Base-by-base conservation (phyloP, 192 early-diverging fungal genomes). In the Backusella psychrophila region DNA sequence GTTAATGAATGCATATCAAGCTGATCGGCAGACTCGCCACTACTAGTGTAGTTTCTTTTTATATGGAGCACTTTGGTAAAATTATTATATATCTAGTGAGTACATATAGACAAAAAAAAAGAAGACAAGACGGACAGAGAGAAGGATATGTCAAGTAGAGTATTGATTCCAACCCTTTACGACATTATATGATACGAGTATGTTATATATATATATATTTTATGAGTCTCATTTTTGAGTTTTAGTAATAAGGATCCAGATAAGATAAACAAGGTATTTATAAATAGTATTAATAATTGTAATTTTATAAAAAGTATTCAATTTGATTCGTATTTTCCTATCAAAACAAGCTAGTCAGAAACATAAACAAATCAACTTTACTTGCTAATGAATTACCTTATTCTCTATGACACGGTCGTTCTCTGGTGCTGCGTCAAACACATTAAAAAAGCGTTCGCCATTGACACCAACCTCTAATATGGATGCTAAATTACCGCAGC, bases 371-470 rank as follows among this genome's bases (percentile, higher is more conserved):
- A 39, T 41, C 53, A 59, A 14, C 52, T 17, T 21, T 53, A 26
- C 1, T 3, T 11, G 9, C 3, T 0, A 11, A 26, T 26, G 21
- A 19, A 12, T 59, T 59, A 59, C 53, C 53, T 59, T 59, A 59
- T 59, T 59, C 17, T 71, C 69, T 29, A 71, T 26, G 6, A 71
- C 29, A 29, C 91, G 83, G 35, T 93, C 91, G 72, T 93, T 88
- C 73, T 94, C 92, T 7, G 94, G 95, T 71, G 91, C 93, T 5
- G 94, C 92, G 69, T 92, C 93, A 90, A 96, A 96, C 0, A 96
- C 94, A 76, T 96, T 96, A 77, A 95, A 96, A 76, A 89, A 93
- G 19, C 93, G 83, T 77, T 94, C 91, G 14, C 94, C 89, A 19
- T 87, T 85, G 0, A 87, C 86, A 33, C 90, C 90, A 26, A 96